phyloP scores from a whole-genome alignment of 345 rosid genomes.

The Brassica juncea region DNA sequence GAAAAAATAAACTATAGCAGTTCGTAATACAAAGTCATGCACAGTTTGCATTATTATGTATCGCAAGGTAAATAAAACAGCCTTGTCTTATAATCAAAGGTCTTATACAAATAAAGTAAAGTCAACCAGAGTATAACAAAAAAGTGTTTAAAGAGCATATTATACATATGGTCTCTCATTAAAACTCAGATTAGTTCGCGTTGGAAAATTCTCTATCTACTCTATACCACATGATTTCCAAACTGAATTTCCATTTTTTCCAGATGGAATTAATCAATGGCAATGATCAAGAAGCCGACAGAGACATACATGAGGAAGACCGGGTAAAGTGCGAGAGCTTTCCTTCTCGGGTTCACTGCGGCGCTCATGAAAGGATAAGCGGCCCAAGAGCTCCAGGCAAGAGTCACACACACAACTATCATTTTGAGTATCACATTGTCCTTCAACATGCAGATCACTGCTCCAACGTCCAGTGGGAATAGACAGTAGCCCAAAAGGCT shows the following conservation, averaged over 20 bases:
- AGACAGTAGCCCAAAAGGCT: constrained; percentile 87
- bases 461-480: constrained; percentile 83
- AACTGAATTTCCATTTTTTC: neutral
- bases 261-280: constrained; percentile 52
- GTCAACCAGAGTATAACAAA: constrained; percentile 9
- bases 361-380: constrained; percentile 97
- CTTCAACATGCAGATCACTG: constrained; percentile 75
- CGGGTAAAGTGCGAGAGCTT: constrained; percentile 88
- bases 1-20: neutral
- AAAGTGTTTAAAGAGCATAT: constrained; percentile 16
- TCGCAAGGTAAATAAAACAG: neutral
- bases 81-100: neutral
- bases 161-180: constrained; percentile 38
- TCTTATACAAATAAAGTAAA: constrained; percentile 5
- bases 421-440: constrained; percentile 70
- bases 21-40: neutral
- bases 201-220: constrained; percentile 33
- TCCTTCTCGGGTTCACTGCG: constrained; percentile 80
- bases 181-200: constrained; percentile 16
- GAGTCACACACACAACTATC: constrained; percentile 67
- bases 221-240: constrained; percentile 15
- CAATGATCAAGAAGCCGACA: constrained; percentile 91
- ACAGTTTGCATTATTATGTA: neutral
- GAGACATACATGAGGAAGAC: constrained; percentile 97
- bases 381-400: constrained; percentile 97